These are phyloP conservation scores for Alternaria consortialis DNA, from an alignment of 2,329 filamentous ascomycete species.

Conservation along the genomic window DNA sequence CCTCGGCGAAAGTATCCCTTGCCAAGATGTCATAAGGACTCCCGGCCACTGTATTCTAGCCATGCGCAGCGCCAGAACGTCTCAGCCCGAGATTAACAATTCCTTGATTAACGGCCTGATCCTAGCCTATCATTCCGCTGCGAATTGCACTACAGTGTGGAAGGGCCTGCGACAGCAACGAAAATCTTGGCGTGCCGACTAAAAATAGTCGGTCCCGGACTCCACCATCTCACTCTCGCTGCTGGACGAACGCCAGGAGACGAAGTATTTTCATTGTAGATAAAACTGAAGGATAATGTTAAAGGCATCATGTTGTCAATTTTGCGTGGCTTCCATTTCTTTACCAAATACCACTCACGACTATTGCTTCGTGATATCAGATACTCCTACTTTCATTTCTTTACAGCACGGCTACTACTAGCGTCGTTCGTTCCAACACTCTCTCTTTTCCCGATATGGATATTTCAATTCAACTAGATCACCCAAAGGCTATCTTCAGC, in stretches of 20 bases:
- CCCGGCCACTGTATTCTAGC: no score
- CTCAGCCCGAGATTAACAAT: background rate
- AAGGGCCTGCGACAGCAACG: background rate
- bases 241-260: background rate
- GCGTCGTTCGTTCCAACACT: no score
- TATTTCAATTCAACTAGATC: conserved; percentile 16
- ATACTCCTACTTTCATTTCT: background rate
- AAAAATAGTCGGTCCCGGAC: conserved; percentile 18
- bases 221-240: background rate
- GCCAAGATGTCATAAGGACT: no score
- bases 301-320: no score
- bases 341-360: no score
- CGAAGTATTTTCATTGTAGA: background rate
- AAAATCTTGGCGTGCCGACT: conserved; percentile 17
- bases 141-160: background rate
- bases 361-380: background rate
- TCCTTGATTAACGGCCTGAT: background rate
- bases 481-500: conserved; percentile 1
- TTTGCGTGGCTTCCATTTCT: no score
- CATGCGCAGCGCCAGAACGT: no score
- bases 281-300: background rate
- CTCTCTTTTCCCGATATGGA: conserved; percentile 12
- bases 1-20: no score
- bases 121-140: background rate
- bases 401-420: no score